Percentiles rank a stretch among this genome's conserved stretches.
These are phyloP conservation scores for Cyphellophora europaea DNA, from an alignment of 2,329 filamentous ascomycete genomes.

Conservation along the genomic window DNA sequence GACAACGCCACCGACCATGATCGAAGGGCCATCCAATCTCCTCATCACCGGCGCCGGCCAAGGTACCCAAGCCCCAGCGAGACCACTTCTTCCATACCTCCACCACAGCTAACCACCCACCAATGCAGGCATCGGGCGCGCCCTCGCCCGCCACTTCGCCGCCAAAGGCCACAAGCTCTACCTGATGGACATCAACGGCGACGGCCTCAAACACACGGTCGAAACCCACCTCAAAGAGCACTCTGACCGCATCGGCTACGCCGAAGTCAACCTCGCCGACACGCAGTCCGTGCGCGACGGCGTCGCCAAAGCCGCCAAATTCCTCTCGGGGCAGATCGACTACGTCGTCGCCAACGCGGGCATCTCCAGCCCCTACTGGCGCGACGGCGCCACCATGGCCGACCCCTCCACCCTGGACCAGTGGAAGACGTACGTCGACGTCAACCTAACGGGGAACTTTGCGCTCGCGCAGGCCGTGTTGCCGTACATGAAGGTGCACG, in stretches of 20 bases:
- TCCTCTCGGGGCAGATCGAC: slow-evolving; percentile 29
- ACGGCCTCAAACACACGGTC: slow-evolving; percentile 29
- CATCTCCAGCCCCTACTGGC: slow-evolving; percentile 30
- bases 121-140: slow-evolving; percentile 33
- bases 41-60: slow-evolving; percentile 13
- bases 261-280: slow-evolving; percentile 33
- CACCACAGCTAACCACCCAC: slow-evolving; percentile 1
- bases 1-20: slow-evolving; percentile 2
- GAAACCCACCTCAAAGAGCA: slow-evolving; percentile 22
- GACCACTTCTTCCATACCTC: neutral
- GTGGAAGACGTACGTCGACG: slow-evolving; percentile 38
- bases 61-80: slow-evolving; percentile 6
- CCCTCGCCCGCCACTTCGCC: slow-evolving; percentile 34
- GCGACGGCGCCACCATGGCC: slow-evolving; percentile 37
- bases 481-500: slow-evolving; percentile 34
- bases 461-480: slow-evolving; percentile 38
- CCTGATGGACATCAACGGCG: slow-evolving; percentile 34
- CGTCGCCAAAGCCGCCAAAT: slow-evolving; percentile 26
- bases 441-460: slow-evolving; percentile 38
- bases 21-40: slow-evolving; percentile 8
- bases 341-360: slow-evolving; percentile 32
- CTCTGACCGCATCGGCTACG: slow-evolving; percentile 24
- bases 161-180: slow-evolving; percentile 34
- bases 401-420: slow-evolving; percentile 32
- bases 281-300: slow-evolving; percentile 26